Base-by-base conservation (phyloP, 345 rosid species). In the Eucalyptus polybractea region DNA sequence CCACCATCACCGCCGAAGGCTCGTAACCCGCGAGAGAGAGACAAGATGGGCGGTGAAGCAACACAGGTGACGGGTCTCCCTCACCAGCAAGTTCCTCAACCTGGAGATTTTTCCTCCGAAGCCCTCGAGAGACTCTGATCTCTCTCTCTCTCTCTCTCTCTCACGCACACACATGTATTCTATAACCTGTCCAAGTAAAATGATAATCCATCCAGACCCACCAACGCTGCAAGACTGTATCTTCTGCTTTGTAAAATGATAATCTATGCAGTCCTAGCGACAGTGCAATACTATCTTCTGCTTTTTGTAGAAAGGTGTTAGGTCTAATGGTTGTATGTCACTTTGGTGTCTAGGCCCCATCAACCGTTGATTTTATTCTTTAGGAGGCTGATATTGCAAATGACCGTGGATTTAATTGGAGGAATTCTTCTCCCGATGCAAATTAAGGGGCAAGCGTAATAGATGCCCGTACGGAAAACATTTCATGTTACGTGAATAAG, bases 51-150 rank as follows among this genome's bases (percentile, higher is more conserved):
- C 76, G 12, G 15, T 56, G 33, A 45, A 65, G 50, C 54, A 12
- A 44, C 87, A 58, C 49, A 19, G 29, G 86, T 80, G 10, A 91
- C 89, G 92, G 90, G 89, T 2, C 90, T 91, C 37, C 92, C 92
- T 85, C 91, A 90, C 80, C 91, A 89, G 62, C 89, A 89, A 90
- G 92, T 87, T 88, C 93, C 92, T 87, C 92, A 91, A 88, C 92
- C 93, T 13, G 90, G 90, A 72, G 91, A 91, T 50, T 93, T 93
- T 88, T 89, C 92, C 29, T 86, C 62, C 40, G 89, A 91, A 53
- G 90, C 90, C 60, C 94, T 91, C 25, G 91, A 93, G 88, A 54
- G 40, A 33, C 86, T 88, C 15, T 91, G 53, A 58, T 9, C 1
- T 33, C 27, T 40, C 51, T 47, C 53, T 21, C 51, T 24, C 87